Percentiles rank a stretch among this genome's conserved stretches.
Conservation (phyloP, 2,329 filamentous ascomycete genomes). For the Clarireedia homoeocarpa region DNA sequence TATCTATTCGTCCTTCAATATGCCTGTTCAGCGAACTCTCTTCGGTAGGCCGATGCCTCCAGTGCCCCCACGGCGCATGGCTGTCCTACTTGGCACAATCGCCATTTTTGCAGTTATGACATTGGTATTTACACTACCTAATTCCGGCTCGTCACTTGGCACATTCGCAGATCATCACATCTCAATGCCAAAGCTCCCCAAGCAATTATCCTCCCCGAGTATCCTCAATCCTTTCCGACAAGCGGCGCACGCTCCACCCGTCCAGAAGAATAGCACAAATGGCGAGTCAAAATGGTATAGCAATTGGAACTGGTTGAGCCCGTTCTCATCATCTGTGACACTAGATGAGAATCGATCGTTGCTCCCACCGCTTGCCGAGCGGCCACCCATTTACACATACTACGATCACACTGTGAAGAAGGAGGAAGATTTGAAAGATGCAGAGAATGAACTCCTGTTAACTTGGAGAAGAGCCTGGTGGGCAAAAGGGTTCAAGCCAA, state of each 20-base stretch:
- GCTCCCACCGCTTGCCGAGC: conserved; percentile 64
- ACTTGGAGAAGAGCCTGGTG: conserved; percentile 94
- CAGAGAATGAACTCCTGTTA: conserved; percentile 71
- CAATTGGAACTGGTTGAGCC: conserved; percentile 84
- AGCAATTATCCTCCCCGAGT: conserved; percentile 32
- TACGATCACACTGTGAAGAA: conserved; percentile 64
- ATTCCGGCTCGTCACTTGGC: conserved; percentile 40
- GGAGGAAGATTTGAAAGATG: conserved; percentile 55
- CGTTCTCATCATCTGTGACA: conserved; percentile 74
- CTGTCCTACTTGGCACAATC: conserved; percentile 42
- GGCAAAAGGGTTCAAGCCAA: conserved; percentile 82
- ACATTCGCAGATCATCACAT: conserved; percentile 43
- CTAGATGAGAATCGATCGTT: conserved; percentile 78
- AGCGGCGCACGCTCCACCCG: conserved; percentile 62
- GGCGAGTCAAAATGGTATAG: conserved; percentile 78
- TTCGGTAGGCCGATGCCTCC: conserved; percentile 43
- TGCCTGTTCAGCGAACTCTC: conserved; percentile 41
- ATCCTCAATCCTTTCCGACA: conserved; percentile 60
- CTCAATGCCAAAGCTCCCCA: conserved; percentile 40
- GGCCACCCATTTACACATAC: conserved; percentile 82
- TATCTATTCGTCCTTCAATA: conserved; percentile 20
- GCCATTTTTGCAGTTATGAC: conserved; percentile 46
- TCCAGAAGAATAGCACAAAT: conserved; percentile 70
- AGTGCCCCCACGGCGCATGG: conserved; percentile 44
- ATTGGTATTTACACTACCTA: conserved; percentile 45